Evolutionary conservation across 2,329 filamentous ascomycete species (phyloP), one percentile per base, ranked within the genome.

Genomic region (Sporothrix mexicana): DNA sequence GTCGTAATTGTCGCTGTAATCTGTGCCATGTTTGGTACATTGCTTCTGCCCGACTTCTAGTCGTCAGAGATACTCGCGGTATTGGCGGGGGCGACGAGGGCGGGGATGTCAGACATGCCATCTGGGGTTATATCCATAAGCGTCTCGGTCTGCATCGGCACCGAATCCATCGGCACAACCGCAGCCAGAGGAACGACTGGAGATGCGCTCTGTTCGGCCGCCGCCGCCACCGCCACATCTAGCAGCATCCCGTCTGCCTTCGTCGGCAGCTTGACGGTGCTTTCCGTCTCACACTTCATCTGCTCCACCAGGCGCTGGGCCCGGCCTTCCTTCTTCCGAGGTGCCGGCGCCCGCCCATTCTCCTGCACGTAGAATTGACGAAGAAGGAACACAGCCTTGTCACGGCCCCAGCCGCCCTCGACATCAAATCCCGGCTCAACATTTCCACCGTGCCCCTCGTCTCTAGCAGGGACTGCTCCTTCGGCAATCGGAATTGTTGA

Each of bases 311-410:
- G 78, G 17, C 86, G 83, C 53, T 86, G 85, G n/a, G 86, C 86
- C 8, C 86, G 83, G 47, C 86, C 86, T 79, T 87, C 86, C 76
- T 87, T 87, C 79, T 87, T 87, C 61, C 86, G 82, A 43, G 86
- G 86, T 13, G 87, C 83, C 5, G 86, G 86, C 13, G 85, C 93
- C 86, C 96, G 93, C 76, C 93, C 94, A 82, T 99, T 99, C 82
- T 99, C 95, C 82, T 99, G 96, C 45, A 99, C 93, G 81, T 99
- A 99, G 82, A 99, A 99, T 73, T 95, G 91, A 75, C 97, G 88
- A 76, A 99, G 85, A 76, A 99, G 83, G 81, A 95, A 95, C 74
- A 99, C 97, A 4, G 96, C 95, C 79, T 98, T 95, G 78, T 97
- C 93, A 64, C 94, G 89, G 78, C 94, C 93, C 85, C 97, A 91